Base-by-base conservation (phyloP, 129 eudicot species). In the Centrapalus pauciflorus region DNA sequence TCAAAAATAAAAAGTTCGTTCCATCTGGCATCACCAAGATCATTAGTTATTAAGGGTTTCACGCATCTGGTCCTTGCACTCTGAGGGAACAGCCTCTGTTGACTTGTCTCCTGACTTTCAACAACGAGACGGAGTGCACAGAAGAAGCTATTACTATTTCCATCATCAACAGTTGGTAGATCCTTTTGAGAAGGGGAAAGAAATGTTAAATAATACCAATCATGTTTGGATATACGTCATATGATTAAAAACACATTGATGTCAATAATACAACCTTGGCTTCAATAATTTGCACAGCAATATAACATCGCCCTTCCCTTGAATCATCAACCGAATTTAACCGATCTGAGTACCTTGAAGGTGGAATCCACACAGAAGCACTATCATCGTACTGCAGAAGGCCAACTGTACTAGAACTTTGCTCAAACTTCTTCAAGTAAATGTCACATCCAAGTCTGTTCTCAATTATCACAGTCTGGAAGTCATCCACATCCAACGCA, bases 1-100 rank as follows among this genome's bases (percentile, higher is more conserved):
- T 94, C 99, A 84, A 94, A 89, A 49, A 94, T 81, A 73, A 94
- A 94, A 60, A 94, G 96, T 65, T 94, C 99, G 75, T 89, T 82
- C 99, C 99, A 94, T 24, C 45, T 82, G 38, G 99, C 97, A 68
- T 69, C 71, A 54, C 95, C 99, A 35, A 77, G 43, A 78, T 73
- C 84, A 78, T 73, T 67, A 49, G 49, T 43, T 68, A 77, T 56
- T 26, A 52, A 69, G 9, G 99, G 97, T 78, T 73, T 82, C 69
- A 89, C 86, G 61, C 99, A 94, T 81, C 83, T 86, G 58, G 99
- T 94, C 73, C 99, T 84, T 23, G 99, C 97, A 78, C 99, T 94
- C 80, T 94, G 97, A 61, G 99, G 99, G 73, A 92, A 92, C 67
- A 94, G 82, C 80, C 83, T 89, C 61, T 84, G 99, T 56, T 85